phyloP scores from a whole-genome alignment of 148 eudicot genomes.

The Rhododendron ferrugineum region DNA sequence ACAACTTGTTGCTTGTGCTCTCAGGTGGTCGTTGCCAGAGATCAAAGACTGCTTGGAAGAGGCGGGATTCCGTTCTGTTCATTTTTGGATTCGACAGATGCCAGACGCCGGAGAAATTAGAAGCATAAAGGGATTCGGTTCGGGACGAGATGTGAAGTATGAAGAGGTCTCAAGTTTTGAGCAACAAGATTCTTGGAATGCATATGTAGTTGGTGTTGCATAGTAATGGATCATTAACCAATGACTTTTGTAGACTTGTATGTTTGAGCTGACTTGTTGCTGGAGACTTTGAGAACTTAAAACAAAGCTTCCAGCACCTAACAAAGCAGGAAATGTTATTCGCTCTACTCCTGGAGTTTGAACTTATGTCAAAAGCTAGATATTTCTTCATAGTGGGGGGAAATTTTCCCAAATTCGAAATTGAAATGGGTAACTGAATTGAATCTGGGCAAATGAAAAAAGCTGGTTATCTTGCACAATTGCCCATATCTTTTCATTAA shows the following conservation, averaged over 20 bases:
- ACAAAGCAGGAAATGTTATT: background rate
- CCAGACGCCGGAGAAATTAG: conserved; percentile 59
- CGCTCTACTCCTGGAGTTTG: background rate
- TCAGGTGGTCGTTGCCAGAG: conserved; percentile 97
- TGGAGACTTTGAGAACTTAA: background rate
- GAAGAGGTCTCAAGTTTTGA: conserved; percentile 82
- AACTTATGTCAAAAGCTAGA: background rate
- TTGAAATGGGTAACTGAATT: background rate
- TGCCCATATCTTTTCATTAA: background rate
- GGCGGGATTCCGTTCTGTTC: conserved; percentile 71
- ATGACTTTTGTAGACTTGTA: background rate
- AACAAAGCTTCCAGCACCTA: background rate
- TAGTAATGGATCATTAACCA: conserved; percentile 17
- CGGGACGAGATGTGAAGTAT: conserved; percentile 66
- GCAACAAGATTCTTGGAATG: conserved; percentile 97
- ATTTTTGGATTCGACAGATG: conserved; percentile 91
- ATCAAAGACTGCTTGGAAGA: conserved; percentile 89
- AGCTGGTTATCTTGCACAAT: background rate
- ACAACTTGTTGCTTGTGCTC: background rate
- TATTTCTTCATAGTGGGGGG: background rate
- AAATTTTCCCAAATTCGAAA: background rate
- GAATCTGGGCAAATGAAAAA: background rate
- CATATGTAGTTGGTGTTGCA: conserved; percentile 79
- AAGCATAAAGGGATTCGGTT: conserved; percentile 61
- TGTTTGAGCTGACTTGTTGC: background rate